Conservation (phyloP, 2,329 filamentous ascomycete genomes). For the Alternaria tenuissima region DNA sequence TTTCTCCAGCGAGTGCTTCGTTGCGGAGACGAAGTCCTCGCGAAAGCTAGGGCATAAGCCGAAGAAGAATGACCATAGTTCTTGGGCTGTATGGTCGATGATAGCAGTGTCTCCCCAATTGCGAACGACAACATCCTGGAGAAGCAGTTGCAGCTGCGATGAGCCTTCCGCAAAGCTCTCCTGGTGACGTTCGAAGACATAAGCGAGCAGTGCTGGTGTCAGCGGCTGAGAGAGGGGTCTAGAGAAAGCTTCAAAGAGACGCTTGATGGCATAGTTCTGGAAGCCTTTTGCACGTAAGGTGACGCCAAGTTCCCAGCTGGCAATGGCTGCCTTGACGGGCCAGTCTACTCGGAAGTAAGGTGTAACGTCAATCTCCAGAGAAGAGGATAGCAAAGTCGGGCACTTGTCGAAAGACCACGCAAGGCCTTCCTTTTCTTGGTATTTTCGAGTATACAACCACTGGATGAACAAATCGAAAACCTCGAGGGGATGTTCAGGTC, state of each 20-base stretch:
- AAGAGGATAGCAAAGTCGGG: background rate
- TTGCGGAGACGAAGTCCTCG: background rate
- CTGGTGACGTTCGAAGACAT: background rate
- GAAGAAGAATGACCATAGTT: background rate
- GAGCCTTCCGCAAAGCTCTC: background rate
- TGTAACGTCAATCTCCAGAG: background rate
- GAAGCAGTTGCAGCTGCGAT: background rate
- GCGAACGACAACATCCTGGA: background rate
- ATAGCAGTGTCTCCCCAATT: background rate
- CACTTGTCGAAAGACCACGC: background rate
- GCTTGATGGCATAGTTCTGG: background rate
- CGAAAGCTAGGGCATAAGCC: background rate
- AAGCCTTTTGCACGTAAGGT: background rate
- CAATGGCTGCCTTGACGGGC: rapidly evolving
- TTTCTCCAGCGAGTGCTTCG: background rate
- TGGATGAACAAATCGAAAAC: background rate
- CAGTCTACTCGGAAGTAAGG: background rate
- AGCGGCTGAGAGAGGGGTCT: background rate
- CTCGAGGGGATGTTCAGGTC: background rate
- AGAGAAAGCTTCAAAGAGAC: background rate
- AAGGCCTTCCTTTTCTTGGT: background rate
- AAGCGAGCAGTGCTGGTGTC: background rate
- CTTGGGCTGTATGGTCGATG: background rate
- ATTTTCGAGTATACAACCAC: background rate
- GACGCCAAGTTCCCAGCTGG: background rate